A percentile compares a stretch with the other conserved stretches of the same genome.
phyloP scores from a whole-genome alignment of 306 rosid species.

The Cucurbita pepo region DNA sequence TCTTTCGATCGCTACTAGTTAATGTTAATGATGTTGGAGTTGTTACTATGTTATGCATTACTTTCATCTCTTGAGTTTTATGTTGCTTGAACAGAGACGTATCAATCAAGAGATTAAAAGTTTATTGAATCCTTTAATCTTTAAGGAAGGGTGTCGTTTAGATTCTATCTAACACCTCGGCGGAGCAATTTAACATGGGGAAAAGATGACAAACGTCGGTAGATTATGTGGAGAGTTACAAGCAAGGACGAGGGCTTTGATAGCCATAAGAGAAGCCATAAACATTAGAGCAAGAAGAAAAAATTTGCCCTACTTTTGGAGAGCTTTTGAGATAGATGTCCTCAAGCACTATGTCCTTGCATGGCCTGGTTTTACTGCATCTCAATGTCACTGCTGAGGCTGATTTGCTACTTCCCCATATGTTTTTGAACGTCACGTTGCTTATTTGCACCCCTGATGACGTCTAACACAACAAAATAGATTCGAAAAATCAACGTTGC shows the following conservation, averaged over 20 bases:
- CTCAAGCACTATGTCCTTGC: conserved; percentile 23
- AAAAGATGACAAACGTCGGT: neutral
- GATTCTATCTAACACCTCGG: no score
- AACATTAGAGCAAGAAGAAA: conserved; percentile 14
- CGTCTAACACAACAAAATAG: conserved; percentile 1
- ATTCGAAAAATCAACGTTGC: no score
- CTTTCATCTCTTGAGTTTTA: neutral
- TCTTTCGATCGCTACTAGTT: neutral
- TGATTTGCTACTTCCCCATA: conserved; percentile 29
- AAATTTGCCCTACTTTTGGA: neutral
- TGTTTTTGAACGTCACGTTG: conserved; percentile 26
- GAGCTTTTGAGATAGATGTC: conserved; percentile 16
- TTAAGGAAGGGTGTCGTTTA: no score
- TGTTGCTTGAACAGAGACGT: neutral
- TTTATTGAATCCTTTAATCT: no score
- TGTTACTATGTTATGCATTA: neutral
- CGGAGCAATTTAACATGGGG: no score
- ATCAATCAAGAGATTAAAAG: no score
- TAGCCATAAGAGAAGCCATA: conserved; percentile 27
- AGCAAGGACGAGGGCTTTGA: conserved; percentile 34
- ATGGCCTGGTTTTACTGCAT: conserved; percentile 38
- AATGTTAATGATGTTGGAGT: neutral
- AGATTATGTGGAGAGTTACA: neutral
- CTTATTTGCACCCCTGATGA: conserved; percentile 38
- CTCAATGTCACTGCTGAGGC: conserved; percentile 20